A percentile compares a stretch with the other conserved stretches of the same genome.
phyloP scores from a whole-genome alignment of 495 filamentous ascomycete species.

The Hyaloscypha bicolor region DNA sequence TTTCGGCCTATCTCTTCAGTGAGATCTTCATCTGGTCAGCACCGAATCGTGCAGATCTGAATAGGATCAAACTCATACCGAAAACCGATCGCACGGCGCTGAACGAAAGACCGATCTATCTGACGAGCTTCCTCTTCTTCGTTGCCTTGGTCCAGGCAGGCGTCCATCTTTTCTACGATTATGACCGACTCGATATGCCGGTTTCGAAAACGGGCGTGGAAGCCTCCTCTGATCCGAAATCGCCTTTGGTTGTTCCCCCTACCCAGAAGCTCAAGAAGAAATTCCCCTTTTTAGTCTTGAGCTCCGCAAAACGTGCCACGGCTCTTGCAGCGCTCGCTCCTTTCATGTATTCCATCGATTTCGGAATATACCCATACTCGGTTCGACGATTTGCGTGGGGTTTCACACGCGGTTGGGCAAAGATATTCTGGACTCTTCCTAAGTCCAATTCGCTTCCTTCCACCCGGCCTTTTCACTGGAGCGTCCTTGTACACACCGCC shows the following conservation, averaged over 20 bases:
- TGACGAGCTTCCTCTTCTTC: slow-evolving; percentile 68
- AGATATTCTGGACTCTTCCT: slow-evolving; percentile 73
- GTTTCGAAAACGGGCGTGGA: slow-evolving; percentile 24
- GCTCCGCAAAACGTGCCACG: slow-evolving; percentile 43
- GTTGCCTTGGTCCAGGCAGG: slow-evolving; percentile 70
- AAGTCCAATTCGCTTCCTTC: slow-evolving; percentile 62
- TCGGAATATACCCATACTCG: slow-evolving; percentile 35
- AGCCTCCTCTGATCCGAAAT: slow-evolving; percentile 7
- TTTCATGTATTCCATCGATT: slow-evolving; percentile 60
- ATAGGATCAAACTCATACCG: slow-evolving; percentile 64
- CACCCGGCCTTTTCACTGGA: slow-evolving; percentile 58
- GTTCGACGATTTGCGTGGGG: slow-evolving; percentile 67
- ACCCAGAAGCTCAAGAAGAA: slow-evolving; percentile 33
- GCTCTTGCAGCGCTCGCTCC: slow-evolving; percentile 50
- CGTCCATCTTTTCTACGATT: slow-evolving; percentile 72
- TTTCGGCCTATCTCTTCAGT: slow-evolving; percentile 81
- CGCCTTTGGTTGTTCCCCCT: slow-evolving; percentile 36
- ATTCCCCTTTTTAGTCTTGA: slow-evolving; percentile 36
- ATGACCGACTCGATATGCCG: slow-evolving; percentile 57
- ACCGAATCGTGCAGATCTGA: slow-evolving; percentile 62
- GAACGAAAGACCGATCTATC: slow-evolving; percentile 86
- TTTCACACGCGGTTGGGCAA: slow-evolving; percentile 66
- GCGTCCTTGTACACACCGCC: slow-evolving; percentile 61
- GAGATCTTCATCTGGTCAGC: slow-evolving; percentile 81
- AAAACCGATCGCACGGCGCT: slow-evolving; percentile 72